Evolutionary conservation across 345 rosid species (phyloP).

Genomic region (Arabidopsis arenosa): DNA sequence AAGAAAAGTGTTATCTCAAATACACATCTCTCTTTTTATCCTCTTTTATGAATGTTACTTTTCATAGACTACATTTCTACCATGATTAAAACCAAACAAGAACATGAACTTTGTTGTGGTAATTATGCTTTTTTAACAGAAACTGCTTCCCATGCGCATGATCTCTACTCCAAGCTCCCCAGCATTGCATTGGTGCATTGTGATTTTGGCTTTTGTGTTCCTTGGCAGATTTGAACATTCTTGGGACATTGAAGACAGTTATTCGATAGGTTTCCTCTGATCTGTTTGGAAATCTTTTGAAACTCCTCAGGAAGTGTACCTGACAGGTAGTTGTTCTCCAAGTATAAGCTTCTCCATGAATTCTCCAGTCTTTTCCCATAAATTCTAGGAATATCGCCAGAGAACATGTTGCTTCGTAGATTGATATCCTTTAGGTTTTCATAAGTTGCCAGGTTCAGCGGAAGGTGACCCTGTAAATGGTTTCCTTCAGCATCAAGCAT

Average conservation of each 20-base stretch:
- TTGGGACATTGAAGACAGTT: slow-evolving; percentile 55
- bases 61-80: slow-evolving; percentile 33
- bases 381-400: slow-evolving; percentile 50
- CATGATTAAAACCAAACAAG: slow-evolving; percentile 24
- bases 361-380: slow-evolving; percentile 50
- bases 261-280: slow-evolving; percentile 58
- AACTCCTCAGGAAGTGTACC: slow-evolving; percentile 58
- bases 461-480: slow-evolving; percentile 56
- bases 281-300: slow-evolving; percentile 15
- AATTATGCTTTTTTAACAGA: slow-evolving; percentile 12
- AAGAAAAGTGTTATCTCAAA: slow-evolving; percentile 31
- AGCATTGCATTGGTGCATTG: slow-evolving; percentile 50
- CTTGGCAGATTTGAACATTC: slow-evolving; percentile 51
- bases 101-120: slow-evolving; percentile 23
- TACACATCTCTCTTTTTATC: slow-evolving; percentile 21
- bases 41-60: not conserved
- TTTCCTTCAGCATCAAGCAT: slow-evolving; percentile 56
- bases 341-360: slow-evolving; percentile 55
- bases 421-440: slow-evolving; percentile 50
- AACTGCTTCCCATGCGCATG: slow-evolving; percentile 13
- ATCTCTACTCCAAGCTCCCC: slow-evolving; percentile 38
- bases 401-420: slow-evolving; percentile 51
- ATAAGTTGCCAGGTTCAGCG: slow-evolving; percentile 48
- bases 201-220: slow-evolving; percentile 53
- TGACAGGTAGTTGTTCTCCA: slow-evolving; percentile 49